Conservation (phyloP, 2,329 filamentous ascomycete genomes). For the Penicillium fuscoglaucum region DNA sequence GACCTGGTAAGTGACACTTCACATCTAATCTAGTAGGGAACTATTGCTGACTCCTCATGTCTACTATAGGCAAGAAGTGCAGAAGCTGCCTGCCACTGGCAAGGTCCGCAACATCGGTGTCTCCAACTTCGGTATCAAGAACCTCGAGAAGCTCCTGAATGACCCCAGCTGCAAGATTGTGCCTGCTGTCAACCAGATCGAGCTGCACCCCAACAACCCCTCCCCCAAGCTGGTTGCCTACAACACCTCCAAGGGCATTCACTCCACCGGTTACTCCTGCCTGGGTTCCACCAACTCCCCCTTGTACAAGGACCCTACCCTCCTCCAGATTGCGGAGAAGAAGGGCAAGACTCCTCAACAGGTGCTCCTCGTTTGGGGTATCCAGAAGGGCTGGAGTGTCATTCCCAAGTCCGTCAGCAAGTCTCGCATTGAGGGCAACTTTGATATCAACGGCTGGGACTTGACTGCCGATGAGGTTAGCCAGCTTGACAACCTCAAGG, state of each 20-base stretch:
- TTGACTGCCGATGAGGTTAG: constrained; percentile 71
- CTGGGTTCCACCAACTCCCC: constrained; percentile 57
- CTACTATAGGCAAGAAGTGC: constrained; percentile 37
- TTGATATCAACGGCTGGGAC: constrained; percentile 71
- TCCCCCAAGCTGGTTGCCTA: constrained; percentile 59
- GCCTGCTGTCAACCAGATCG: constrained; percentile 56
- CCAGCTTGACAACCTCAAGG: constrained; percentile 65
- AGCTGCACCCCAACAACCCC: constrained; percentile 66
- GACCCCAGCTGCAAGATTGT: constrained; percentile 58
- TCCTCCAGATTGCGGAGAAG: constrained; percentile 56
- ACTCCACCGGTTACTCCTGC: constrained; percentile 58
- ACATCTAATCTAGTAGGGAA: background rate
- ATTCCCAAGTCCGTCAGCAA: constrained; percentile 82
- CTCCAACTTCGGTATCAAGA: constrained; percentile 80
- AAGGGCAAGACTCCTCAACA: constrained; percentile 58
- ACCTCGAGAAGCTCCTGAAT: constrained; percentile 74
- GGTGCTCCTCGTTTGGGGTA: constrained; percentile 67
- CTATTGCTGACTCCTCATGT: background rate
- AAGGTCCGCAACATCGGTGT: constrained; percentile 81
- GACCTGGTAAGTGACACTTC: constrained; percentile 55
- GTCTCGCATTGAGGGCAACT: constrained; percentile 73
- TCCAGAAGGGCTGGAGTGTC: constrained; percentile 77
- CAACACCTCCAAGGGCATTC: constrained; percentile 55
- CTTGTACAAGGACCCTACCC: constrained; percentile 54
- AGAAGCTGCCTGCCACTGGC: constrained; percentile 48